Evolutionary conservation across 164 flowering plant species (phyloP).

Genomic region (Sextonia rubra): DNA sequence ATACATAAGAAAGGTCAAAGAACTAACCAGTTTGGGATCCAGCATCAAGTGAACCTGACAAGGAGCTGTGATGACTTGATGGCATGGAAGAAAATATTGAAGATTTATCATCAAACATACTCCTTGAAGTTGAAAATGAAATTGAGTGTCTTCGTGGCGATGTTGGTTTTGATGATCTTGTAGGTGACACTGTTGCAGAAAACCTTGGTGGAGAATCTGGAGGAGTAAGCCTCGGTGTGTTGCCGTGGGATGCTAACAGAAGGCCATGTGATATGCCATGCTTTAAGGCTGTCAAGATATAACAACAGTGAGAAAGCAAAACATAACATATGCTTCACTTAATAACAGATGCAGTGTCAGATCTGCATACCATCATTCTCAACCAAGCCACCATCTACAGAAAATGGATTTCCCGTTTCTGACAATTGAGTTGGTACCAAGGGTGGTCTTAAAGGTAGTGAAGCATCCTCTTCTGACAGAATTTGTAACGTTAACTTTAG

Average conservation of each 20-base stretch:
- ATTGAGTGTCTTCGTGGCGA: constrained; percentile 77
- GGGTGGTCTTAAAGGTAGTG: constrained; percentile 36
- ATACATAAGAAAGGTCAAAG: neutral
- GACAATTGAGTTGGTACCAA: constrained; percentile 40
- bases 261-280: constrained; percentile 50
- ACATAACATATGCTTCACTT: neutral
- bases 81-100: constrained; percentile 50
- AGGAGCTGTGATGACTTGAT: constrained; percentile 45
- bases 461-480: constrained; percentile 53
- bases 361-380: constrained; percentile 48
- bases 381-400: constrained; percentile 33
- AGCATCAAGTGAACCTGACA: constrained; percentile 45
- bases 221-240: constrained; percentile 79
- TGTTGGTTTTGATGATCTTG: constrained; percentile 51
- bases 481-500: constrained; percentile 3
- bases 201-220: constrained; percentile 76
- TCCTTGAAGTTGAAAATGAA: constrained; percentile 67
- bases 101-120: constrained; percentile 60
- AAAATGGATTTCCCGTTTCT: constrained; percentile 40
- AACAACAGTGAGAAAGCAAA: neutral
- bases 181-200: constrained; percentile 67
- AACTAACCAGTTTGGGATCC: constrained; percentile 62
- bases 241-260: constrained; percentile 62
- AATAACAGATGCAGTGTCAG: neutral
- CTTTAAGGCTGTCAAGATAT: constrained; percentile 35